Conservation (phyloP, 2,329 filamentous ascomycete species). For the Cladosporium colombiae region DNA sequence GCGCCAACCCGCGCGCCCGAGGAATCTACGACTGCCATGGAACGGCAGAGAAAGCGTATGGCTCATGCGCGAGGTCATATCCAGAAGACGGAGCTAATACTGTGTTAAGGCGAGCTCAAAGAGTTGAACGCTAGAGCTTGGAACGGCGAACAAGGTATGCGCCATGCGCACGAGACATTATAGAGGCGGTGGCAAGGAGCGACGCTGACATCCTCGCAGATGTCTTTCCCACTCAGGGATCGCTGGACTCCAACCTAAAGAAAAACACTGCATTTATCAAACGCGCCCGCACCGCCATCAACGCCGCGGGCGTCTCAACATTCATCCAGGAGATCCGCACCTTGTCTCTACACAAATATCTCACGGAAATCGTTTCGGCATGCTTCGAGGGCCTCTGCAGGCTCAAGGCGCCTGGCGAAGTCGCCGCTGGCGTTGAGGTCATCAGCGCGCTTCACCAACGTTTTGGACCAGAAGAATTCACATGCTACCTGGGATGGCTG, state of each 20-base stretch:
- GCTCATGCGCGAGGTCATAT: background rate
- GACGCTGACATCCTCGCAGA: constrained; percentile 52
- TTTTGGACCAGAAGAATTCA: constrained; percentile 88
- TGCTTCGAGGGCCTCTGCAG: constrained; percentile 93
- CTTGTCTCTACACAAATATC: constrained; percentile 90
- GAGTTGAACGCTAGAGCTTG: constrained; percentile 84
- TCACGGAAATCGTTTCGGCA: constrained; percentile 94
- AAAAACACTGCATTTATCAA: constrained; percentile 99
- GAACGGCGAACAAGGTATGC: constrained; percentile 79
- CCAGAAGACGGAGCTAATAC: constrained; percentile 18
- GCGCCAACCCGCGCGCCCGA: constrained; percentile 30
- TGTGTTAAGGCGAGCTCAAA: constrained; percentile 75
- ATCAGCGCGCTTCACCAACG: constrained; percentile 94
- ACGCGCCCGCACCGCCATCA: constrained; percentile 86
- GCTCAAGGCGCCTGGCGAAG: constrained; percentile 87
- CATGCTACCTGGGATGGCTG: constrained; percentile 87
- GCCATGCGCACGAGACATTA: background rate
- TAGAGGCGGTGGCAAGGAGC: constrained; percentile 25
- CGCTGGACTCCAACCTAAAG: constrained; percentile 91
- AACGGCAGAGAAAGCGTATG: constrained; percentile 53
- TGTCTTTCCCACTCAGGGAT: constrained; percentile 73
- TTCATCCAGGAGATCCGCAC: constrained; percentile 89
- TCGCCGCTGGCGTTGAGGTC: constrained; percentile 88
- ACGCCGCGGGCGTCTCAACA: constrained; percentile 73
- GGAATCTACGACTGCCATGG: constrained; percentile 44